Base-by-base conservation (phyloP, 2,329 filamentous ascomycete species). In the Cyphellophora europaea region DNA sequence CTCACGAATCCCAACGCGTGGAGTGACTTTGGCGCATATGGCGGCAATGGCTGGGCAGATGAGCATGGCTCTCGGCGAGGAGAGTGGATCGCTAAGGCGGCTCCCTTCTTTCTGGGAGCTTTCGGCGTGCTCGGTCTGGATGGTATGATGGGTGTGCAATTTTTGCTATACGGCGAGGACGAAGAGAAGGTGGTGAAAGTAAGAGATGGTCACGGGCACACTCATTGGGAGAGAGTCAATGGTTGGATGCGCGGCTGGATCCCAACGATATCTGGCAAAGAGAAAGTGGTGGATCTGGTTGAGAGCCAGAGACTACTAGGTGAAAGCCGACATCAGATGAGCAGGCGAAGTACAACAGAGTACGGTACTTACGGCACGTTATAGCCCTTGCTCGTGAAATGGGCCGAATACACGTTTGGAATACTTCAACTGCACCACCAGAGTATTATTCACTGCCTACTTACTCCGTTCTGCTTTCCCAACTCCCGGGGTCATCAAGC, bases 171-270 rank as follows among this genome's bases (percentile, higher is more conserved):
- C 49, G 71, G 74, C 6, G 64, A 71, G 40, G 57, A 55, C 14
- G 57, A 57, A 27, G 59, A 53, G 38, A 57, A 65, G 34, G 62
- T 69, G 34, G 58, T 69, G 19, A 59, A 66, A 14, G 58, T 70
- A 5, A 58, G 66, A 16, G 62, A 67, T n/a, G 53, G 59, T 11
- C 54, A 56, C 29, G 53, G 65, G 3, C 54, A 57, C 14, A 57
- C 54, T 37, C 62, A 63, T 33, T 79, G 74, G 75, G 61, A 64
- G 27, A 59, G 65, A 17, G 73, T 78, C 5, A 72, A 63, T 37
- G 75, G 75, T 6, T 79, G 73, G 73, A 77, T 79, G 74, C 64
- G 74, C 40, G 75, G 75, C 2, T 79, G 75, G 76, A 67, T 77
- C 21, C 76, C 76, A 2, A 66, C 58, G 35, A 62, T 62, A 12